A percentile compares a stretch with the other conserved stretches of the same genome.
Conservation (phyloP, 2,329 filamentous ascomycete genomes). For the Cladosporium sp. region DNA sequence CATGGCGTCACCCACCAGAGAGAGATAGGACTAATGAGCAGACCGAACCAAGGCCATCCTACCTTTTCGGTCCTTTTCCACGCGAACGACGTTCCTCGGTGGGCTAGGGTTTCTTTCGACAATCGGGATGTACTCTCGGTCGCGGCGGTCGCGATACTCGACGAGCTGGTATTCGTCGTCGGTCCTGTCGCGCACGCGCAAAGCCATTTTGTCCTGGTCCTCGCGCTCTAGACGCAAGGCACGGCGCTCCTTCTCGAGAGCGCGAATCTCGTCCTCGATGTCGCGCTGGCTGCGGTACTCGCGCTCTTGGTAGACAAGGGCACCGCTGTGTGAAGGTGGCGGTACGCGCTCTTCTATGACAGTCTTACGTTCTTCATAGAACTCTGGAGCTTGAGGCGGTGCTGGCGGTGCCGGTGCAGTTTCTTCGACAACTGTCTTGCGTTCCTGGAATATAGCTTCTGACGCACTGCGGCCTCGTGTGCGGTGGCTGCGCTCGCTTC, state of each 20-base stretch:
- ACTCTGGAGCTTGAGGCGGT: slow-evolving; percentile 22
- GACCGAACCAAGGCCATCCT: slow-evolving; percentile 84
- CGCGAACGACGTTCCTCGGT: slow-evolving; percentile 56
- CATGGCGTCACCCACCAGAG: slow-evolving; percentile 10
- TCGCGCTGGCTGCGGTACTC: slow-evolving; percentile 53
- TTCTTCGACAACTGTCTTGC: slow-evolving; percentile 28
- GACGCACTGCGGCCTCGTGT: slow-evolving; percentile 20
- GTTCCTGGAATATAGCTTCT: slow-evolving; percentile 25
- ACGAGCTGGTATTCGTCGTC: slow-evolving; percentile 47
- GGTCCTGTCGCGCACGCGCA: slow-evolving; percentile 41
- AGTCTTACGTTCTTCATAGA: slow-evolving; percentile 28
- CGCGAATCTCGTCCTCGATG: slow-evolving; percentile 67
- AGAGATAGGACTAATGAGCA: slow-evolving; percentile 51
- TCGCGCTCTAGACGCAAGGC: slow-evolving; percentile 56
- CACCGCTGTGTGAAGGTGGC: slow-evolving; percentile 13
- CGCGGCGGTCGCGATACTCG: slow-evolving; percentile 50
- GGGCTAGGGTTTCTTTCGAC: slow-evolving; percentile 40
- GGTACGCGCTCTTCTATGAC: slow-evolving; percentile 27
- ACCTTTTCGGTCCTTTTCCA: slow-evolving; percentile 93
- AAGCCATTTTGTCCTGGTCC: slow-evolving; percentile 29
- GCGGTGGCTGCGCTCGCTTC: slow-evolving; percentile 17
- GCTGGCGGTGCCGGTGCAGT: slow-evolving; percentile 17
- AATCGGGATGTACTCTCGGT: slow-evolving; percentile 59
- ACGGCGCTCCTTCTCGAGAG: slow-evolving; percentile 63
- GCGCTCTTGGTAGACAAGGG: slow-evolving; percentile 48